phyloP scores from a whole-genome alignment of 306 rosid genomes.

The Trifolium pratense region DNA sequence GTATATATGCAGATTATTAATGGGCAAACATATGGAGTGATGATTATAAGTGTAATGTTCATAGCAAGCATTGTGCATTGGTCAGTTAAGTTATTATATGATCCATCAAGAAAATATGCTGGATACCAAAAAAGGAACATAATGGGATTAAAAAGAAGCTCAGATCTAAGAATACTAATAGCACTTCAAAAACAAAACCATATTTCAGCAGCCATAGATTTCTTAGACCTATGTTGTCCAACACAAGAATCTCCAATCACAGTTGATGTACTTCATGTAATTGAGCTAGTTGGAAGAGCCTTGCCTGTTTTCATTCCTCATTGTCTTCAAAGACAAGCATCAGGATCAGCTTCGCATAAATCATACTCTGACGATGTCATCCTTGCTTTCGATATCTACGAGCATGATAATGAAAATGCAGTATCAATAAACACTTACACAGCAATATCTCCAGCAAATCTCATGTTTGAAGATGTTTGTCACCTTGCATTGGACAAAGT shows the following conservation, averaged over 20 bases:
- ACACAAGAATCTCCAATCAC: slow-evolving; percentile 41
- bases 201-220: slow-evolving; percentile 40
- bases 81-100: slow-evolving; percentile 48
- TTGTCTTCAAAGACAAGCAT: slow-evolving; percentile 36
- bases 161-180: slow-evolving; percentile 43
- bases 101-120: slow-evolving; percentile 60
- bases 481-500: slow-evolving; percentile 55
- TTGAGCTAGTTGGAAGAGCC: slow-evolving; percentile 56
- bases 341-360: not conserved
- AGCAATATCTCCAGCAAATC: slow-evolving; percentile 50
- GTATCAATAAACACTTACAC: slow-evolving; percentile 47
- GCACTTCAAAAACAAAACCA: slow-evolving; percentile 54
- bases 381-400: slow-evolving; percentile 46
- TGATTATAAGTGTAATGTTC: slow-evolving; percentile 36
- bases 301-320: slow-evolving; percentile 57
- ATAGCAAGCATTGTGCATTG: slow-evolving; percentile 45
- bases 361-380: slow-evolving; percentile 58
- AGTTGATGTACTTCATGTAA: slow-evolving; percentile 55
- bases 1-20: slow-evolving; percentile 39
- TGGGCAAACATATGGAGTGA: not conserved
- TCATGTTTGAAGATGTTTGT: slow-evolving; percentile 64
- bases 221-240: slow-evolving; percentile 53
- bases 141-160: slow-evolving; percentile 24
- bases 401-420: slow-evolving; percentile 37
- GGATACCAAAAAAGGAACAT: slow-evolving; percentile 58